Base-by-base conservation (phyloP, 345 rosid species). In the Melastoma malabathricum region DNA sequence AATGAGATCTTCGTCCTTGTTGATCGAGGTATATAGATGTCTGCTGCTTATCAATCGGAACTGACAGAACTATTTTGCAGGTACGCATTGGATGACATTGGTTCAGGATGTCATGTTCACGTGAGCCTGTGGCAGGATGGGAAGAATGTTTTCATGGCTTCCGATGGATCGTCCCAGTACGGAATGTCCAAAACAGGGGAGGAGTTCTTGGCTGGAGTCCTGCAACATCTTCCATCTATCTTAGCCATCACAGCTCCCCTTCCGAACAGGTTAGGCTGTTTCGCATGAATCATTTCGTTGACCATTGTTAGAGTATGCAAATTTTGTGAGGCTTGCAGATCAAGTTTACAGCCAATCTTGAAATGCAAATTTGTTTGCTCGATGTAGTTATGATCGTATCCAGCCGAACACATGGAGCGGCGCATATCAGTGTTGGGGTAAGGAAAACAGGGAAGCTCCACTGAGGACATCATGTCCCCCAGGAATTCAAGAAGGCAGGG, bases 371-470 rank as follows among this genome's bases (percentile, higher is more conserved):
- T 59, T 43, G 15, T 16, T 55, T 6, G 38, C 38, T 5, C 9
- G 38, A 14, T 67, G 39, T 49, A 92, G 98, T 68, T 92, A 92
- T 70, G 95, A 92, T 63, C 93, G 97, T 17, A 72, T 92, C 59
- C 89, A 84, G 61, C 98, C 98, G 13, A 79, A 87, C 57, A 82
- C 81, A 48, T 92, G 96, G 95, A 87, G 86, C 52, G 98, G 96
- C 59, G 98, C 98, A 56, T 92, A 75, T 59, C 83, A 75, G n/a
- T 84, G 98, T 68, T 92, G 98, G 98, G 98, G 98, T n/a, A 82
- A 76, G 50, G 96, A 92, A 68, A 92, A 87, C 69, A 77, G 96
- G 18, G 98, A 87, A 64, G 87, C 86, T 15, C 82, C 98, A 0
- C 16, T 87, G 69, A 69, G 95, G 63, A 76, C 93, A 13, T 83